A percentile compares a stretch with the other conserved stretches of the same genome.
Evolutionary conservation across 257 asterid genomes (phyloP).

Genomic region (Lithospermum erythrorhizon): DNA sequence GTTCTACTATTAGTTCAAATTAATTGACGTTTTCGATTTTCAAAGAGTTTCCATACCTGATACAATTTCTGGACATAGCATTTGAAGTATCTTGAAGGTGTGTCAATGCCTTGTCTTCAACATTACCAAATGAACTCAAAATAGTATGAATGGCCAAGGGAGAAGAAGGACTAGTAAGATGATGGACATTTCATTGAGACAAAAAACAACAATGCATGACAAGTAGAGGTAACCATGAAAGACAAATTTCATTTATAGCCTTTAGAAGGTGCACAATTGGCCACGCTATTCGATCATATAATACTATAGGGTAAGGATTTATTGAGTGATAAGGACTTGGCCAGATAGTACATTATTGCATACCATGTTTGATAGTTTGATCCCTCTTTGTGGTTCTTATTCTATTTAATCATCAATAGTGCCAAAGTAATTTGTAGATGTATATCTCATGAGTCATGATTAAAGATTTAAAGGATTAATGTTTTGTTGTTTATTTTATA

Average conservation of each 20-base stretch:
- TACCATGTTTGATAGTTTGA: neutral
- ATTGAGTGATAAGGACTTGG: neutral
- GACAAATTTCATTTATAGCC: neutral
- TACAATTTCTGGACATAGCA: too few species aligned
- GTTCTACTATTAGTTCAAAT: too few species aligned
- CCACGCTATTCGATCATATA: neutral
- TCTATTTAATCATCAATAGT: neutral
- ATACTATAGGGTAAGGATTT: neutral
- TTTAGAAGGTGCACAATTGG: neutral
- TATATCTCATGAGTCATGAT: too few species aligned
- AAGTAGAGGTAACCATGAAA: neutral
- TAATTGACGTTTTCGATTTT: too few species aligned
- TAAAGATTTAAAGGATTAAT: too few species aligned
- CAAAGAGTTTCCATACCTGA: too few species aligned
- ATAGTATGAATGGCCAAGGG: neutral
- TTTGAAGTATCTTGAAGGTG: too few species aligned
- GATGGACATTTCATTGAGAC: neutral
- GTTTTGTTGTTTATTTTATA: too few species aligned
- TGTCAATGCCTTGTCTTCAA: too few species aligned
- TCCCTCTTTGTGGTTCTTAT: neutral
- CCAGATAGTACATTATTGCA: neutral
- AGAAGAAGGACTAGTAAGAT: neutral
- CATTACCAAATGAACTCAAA: neutral
- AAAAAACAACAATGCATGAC: neutral
- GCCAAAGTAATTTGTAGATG: too few species aligned